Percentiles rank a stretch among this genome's conserved stretches.
Conservation (phyloP, 1,139 yeast genomes). For the Candida labiduridarum region DNA sequence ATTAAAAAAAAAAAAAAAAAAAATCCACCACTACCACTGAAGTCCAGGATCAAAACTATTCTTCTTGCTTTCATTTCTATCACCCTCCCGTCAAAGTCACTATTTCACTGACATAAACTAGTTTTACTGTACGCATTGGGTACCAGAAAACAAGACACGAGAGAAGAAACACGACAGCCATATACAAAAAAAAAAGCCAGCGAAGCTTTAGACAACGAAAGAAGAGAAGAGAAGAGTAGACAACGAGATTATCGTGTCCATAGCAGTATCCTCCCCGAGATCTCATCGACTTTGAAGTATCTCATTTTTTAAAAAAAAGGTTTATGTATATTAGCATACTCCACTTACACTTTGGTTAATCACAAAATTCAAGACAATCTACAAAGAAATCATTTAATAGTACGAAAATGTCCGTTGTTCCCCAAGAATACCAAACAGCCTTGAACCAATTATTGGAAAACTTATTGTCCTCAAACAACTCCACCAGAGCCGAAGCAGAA, state of each 20-base stretch:
- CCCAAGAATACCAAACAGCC: conserved; percentile 60
- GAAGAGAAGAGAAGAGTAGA: background rate
- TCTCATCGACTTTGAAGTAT: background rate
- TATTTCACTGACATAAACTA: too few species aligned
- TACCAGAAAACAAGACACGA: too few species aligned
- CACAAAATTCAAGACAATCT: background rate
- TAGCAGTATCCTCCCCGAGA: background rate
- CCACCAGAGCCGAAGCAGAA: conserved; percentile 77
- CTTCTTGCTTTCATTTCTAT: background rate
- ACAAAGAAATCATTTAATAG: background rate
- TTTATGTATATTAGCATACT: background rate
- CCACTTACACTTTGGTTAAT: background rate
- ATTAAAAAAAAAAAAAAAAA: too few species aligned
- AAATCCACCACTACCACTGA: too few species aligned
- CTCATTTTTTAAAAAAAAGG: background rate
- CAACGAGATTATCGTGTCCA: background rate
- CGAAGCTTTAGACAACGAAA: background rate
- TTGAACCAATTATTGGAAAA: conserved; percentile 64
- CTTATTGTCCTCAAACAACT: conserved; percentile 78
- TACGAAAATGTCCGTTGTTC: conserved; percentile 54
- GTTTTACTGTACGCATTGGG: too few species aligned
- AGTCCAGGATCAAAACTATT: background rate
- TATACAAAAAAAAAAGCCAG: too few species aligned
- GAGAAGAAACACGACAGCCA: too few species aligned
- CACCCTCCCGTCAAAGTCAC: background rate